Evolutionary conservation across 768 basidiomycete genomes (phyloP), one percentile per base, ranked within the genome.

Genomic region (Phallus indusiatus): DNA sequence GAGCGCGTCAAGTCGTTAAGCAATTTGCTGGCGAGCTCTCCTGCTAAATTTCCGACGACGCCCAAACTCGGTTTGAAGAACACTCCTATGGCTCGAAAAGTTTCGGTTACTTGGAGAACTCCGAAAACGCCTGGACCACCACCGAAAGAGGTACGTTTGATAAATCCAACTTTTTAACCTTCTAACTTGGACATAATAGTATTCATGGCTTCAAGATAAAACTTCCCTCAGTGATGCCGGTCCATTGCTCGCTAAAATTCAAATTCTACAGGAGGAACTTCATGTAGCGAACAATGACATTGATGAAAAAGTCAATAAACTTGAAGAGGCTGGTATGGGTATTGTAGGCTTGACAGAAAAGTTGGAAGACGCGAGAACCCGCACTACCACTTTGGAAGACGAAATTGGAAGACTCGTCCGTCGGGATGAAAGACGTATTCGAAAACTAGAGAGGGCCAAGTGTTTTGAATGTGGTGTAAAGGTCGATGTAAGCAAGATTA

Each of bases 291-390:
- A 94, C 67, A 84, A 86, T 36, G 86, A 81, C 64, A 88, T 94
- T 56, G 93, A 94, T 64, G 85, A 91, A 66, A 93, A 94, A 69
- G 76, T 94, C 16, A 90, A 91, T 67, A 83, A 85, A 54, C 82
- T 94, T 2, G 88, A 90, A 66, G 85, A 91, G 59, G 84, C 86
- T 0, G 90, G 90, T 5, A 69, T 86, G 14, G 88, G 82, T 28
- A 85, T 85, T 47, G 81, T 92, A 49, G 82, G 80, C 7, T 74
- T 90, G 36, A 84, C 86, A 0, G 78, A 76, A 71, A 83, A 81
- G 56, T 78, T 92, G 2, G 86, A 84, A 60, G 87, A 90, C 63
- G 86, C 88, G 9, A 79, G 85, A 8, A 68, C 75, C 14, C 77
- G 73, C 62, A 82, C 86, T 16, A 69, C 70, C 6, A 60, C 67